These are phyloP conservation scores for Gossypium anomalum DNA, from an alignment of 345 rosid genomes.

Conservation along the genomic window DNA sequence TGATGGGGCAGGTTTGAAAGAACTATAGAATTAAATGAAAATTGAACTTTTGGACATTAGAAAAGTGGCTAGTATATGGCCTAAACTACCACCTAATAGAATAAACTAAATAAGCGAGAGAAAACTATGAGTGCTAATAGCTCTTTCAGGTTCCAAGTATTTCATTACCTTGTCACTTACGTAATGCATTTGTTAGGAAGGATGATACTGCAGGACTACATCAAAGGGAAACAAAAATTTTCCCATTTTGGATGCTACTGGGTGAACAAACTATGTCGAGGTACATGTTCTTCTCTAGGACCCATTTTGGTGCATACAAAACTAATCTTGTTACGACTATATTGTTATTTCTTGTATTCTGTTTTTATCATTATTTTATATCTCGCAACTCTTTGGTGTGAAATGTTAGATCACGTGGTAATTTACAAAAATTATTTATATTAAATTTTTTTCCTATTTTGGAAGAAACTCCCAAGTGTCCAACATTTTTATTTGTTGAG, in stretches of 20 bases:
- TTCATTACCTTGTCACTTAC: not conserved
- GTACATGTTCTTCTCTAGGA: conserved; percentile 18
- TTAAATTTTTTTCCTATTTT: conserved; percentile 16
- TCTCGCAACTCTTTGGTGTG: conserved; percentile 33
- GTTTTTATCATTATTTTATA: conserved; percentile 32
- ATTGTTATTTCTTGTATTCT: conserved; percentile 35
- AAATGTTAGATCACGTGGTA: conserved; percentile 31
- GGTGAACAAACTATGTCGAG: conserved; percentile 25
- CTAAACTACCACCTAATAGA: not conserved
- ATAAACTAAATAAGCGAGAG: not conserved
- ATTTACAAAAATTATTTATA: conserved; percentile 29
- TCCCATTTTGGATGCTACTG: conserved; percentile 57
- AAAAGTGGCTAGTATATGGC: too few species aligned
- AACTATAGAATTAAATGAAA: too few species aligned
- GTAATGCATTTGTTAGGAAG: not conserved
- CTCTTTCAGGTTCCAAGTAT: not conserved
- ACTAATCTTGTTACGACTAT: conserved; percentile 41
- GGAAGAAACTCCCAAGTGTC: not conserved
- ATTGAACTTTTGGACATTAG: too few species aligned
- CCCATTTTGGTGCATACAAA: conserved; percentile 16
- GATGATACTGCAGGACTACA: not conserved
- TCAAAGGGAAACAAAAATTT: not conserved
- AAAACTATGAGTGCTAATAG: not conserved
- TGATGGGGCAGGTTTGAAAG: too few species aligned
- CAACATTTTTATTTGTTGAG: not conserved